These are phyloP conservation scores for Pseudofabraea citricarpa DNA, from an alignment of 2,329 filamentous ascomycete species.

Conservation along the genomic window DNA sequence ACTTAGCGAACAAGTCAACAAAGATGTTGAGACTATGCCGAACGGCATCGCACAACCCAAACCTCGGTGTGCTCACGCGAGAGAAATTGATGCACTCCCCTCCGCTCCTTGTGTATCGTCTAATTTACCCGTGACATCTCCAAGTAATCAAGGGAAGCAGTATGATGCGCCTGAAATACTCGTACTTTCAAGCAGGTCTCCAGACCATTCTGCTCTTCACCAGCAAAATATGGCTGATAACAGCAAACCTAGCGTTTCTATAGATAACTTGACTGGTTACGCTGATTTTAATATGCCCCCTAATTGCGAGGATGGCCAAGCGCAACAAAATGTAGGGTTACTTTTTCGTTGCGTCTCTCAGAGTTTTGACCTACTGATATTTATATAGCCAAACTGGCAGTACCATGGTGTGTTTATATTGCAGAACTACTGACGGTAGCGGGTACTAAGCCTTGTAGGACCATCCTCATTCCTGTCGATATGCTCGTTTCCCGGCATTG, in stretches of 20 bases:
- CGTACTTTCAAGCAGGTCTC: background rate
- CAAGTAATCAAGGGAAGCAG: background rate
- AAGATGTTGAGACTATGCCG: background rate
- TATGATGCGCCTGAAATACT: background rate
- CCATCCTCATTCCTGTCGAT: slow-evolving; percentile 4
- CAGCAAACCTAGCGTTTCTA: background rate
- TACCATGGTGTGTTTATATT: slow-evolving; percentile 1
- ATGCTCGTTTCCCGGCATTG: slow-evolving; percentile 1
- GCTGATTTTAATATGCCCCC: background rate
- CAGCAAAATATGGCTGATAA: background rate
- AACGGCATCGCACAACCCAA: background rate
- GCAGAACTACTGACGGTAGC: too few relatives aligned
- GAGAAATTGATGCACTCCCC: background rate
- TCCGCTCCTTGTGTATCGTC: background rate
- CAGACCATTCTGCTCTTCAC: background rate
- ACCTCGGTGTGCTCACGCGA: background rate
- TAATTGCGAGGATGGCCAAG: background rate
- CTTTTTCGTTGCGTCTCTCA: background rate
- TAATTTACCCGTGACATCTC: background rate
- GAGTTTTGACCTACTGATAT: background rate
- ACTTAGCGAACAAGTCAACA: background rate
- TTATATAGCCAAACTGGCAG: slow-evolving; percentile 1
- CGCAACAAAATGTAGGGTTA: background rate
- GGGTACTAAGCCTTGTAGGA: background rate
- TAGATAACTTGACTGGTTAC: background rate